These are phyloP conservation scores for Cystofilobasidium ferigula DNA, from an alignment of 768 basidiomycete genomes.

Conservation along the genomic window DNA sequence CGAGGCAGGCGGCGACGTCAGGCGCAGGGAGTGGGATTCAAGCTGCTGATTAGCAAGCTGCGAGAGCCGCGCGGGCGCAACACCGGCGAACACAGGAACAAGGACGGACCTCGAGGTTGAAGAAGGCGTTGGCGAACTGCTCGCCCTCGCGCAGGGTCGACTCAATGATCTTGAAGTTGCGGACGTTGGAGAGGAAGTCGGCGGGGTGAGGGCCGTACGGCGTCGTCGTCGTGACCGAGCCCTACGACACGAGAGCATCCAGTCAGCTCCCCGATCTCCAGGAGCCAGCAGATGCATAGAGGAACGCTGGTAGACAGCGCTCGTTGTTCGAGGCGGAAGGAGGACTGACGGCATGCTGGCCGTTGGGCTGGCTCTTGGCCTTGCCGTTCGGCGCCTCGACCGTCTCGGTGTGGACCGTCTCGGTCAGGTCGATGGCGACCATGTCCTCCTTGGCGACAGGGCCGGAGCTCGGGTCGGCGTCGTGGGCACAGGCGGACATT, in stretches of 20 bases:
- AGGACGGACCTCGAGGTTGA: conserved; percentile 60
- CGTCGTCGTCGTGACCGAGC: conserved; percentile 13
- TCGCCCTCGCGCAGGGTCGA: conserved; percentile 96
- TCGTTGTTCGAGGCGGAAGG: conserved; percentile 36
- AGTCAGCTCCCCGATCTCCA: neutral
- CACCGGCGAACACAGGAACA: no score
- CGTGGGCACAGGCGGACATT: conserved; percentile 20
- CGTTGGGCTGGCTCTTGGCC: conserved; percentile 25
- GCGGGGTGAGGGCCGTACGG: conserved; percentile 22
- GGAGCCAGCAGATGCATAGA: conserved; percentile 45
- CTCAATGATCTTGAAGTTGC: conserved; percentile 62
- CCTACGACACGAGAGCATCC: neutral
- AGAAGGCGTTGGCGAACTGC: conserved; percentile 97
- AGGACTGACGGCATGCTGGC: conserved; percentile 25
- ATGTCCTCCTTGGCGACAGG: conserved; percentile 14
- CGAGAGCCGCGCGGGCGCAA: no score
- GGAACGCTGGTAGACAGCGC: no score
- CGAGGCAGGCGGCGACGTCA: neutral
- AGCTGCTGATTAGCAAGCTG: no score
- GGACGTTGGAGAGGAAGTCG: conserved; percentile 26
- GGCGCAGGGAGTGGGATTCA: neutral
- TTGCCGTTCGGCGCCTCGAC: conserved; percentile 30
- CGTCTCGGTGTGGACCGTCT: conserved; percentile 21
- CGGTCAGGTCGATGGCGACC: conserved; percentile 27
- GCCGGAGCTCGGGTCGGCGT: neutral